These are phyloP conservation scores for Bryoglossum gracile DNA, from an alignment of 495 filamentous ascomycete genomes.

Conservation along the genomic window DNA sequence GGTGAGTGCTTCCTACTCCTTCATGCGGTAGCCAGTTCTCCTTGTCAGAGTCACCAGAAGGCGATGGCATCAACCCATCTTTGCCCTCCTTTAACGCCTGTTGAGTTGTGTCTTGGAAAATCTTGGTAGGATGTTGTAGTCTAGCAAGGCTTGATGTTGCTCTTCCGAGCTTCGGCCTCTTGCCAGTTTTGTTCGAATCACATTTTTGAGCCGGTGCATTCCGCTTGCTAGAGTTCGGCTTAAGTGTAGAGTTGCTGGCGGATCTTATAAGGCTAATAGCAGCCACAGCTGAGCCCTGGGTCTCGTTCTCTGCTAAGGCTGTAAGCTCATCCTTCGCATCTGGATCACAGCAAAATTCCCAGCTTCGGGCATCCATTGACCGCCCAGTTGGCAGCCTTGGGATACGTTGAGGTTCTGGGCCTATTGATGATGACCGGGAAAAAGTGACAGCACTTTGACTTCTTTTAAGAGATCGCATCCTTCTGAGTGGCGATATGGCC, in stretches of 20 bases:
- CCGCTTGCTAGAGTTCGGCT: conserved; percentile 48
- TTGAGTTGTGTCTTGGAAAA: conserved; percentile 11
- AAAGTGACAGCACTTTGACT: conserved; percentile 52
- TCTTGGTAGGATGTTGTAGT: conserved; percentile 41
- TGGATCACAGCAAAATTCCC: conserved; percentile 75
- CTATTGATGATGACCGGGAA: conserved; percentile 1
- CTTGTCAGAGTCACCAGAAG: conserved; percentile 73
- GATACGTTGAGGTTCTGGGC: conserved; percentile 16
- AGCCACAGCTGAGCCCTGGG: conserved; percentile 60
- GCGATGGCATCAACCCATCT: conserved; percentile 16
- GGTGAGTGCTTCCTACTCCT: conserved; percentile 29
- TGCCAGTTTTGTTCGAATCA: conserved; percentile 42
- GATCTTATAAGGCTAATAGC: conserved; percentile 69
- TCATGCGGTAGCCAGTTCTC: conserved; percentile 66
- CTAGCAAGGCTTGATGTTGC: conserved; percentile 60
- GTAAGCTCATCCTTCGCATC: conserved; percentile 66
- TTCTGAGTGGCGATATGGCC: conserved; percentile 41
- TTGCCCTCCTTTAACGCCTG: conserved; percentile 2
- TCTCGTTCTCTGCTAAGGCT: conserved; percentile 63
- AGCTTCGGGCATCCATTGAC: conserved; percentile 73
- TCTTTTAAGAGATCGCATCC: conserved; percentile 48
- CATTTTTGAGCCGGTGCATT: conserved; percentile 44
- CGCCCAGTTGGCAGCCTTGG: conserved; percentile 51
- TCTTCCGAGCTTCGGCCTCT: conserved; percentile 59
- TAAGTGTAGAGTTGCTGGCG: conserved; percentile 45